A percentile compares a stretch with the other conserved stretches of the same genome.
These are phyloP conservation scores for Mimosa pudica DNA, from an alignment of 306 rosid species.

Conservation along the genomic window DNA sequence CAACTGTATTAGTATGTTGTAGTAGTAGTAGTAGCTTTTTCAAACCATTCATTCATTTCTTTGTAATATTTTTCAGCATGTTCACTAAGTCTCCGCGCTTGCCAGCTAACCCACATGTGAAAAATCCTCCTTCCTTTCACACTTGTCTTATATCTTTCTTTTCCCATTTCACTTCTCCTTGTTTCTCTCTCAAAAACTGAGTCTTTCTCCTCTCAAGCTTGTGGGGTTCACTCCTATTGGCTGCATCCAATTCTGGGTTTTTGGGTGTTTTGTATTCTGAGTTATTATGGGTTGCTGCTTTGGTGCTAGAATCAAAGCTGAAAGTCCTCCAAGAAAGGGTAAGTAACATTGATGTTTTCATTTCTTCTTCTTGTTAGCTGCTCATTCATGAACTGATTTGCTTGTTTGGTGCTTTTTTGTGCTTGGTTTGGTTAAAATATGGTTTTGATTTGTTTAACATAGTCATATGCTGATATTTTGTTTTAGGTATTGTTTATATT, in stretches of 20 bases:
- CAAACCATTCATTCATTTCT: not conserved
- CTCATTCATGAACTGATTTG: not conserved
- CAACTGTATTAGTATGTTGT: not conserved
- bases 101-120: slow-evolving; percentile 58
- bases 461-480: not conserved
- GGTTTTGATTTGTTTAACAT: slow-evolving; percentile 21
- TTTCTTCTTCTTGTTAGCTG: slow-evolving; percentile 3
- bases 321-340: slow-evolving; percentile 85
- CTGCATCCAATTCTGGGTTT: slow-evolving; percentile 26
- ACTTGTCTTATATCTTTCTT: slow-evolving; percentile 34
- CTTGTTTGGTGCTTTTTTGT: slow-evolving; percentile 15
- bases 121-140: slow-evolving; percentile 57
- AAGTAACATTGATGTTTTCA: slow-evolving; percentile 43
- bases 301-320: slow-evolving; percentile 87
- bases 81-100: slow-evolving; percentile 14
- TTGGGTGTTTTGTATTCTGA: slow-evolving; percentile 10
- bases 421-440: not conserved
- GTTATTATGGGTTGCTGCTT: slow-evolving; percentile 81
- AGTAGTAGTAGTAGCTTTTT: not conserved
- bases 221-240: slow-evolving; percentile 10
- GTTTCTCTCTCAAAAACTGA: not conserved
- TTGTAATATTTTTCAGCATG: slow-evolving; percentile 8
- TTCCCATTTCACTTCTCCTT: slow-evolving; percentile 14
- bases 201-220: not conserved
- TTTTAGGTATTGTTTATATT: not conserved